These are phyloP conservation scores for Penicillium sp. DNA, from an alignment of 2,329 filamentous ascomycete genomes.

Conservation along the genomic window DNA sequence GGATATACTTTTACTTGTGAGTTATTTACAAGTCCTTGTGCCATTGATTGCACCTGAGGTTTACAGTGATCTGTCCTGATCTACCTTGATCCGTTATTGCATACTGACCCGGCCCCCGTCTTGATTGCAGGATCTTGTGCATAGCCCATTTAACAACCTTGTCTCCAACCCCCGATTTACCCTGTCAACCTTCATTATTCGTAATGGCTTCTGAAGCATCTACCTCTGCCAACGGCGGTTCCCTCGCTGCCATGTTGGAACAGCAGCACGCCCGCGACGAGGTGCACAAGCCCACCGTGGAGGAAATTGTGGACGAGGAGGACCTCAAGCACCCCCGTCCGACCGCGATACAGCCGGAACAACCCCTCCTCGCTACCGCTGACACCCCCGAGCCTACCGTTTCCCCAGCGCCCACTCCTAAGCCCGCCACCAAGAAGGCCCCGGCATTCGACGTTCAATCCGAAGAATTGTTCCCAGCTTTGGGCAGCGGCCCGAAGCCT, in stretches of 20 bases:
- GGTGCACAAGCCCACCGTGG: constrained; percentile 65
- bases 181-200: constrained; percentile 3
- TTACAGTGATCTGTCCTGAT: not conserved
- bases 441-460: constrained; percentile 74
- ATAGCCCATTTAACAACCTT: constrained; percentile 5
- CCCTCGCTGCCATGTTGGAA: constrained; percentile 54
- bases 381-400: constrained; percentile 19
- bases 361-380: constrained; percentile 10
- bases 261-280: constrained; percentile 54
- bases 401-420: constrained; percentile 36
- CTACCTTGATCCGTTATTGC: not conserved
- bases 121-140: constrained; percentile 19
- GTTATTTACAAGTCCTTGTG: not conserved
- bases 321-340: constrained; percentile 59
- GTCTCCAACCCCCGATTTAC: constrained; percentile 5
- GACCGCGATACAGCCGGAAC: constrained; percentile 36
- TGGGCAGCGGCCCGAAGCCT: constrained; percentile 69
- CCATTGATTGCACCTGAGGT: not conserved
- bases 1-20: constrained; percentile 6
- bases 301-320: constrained; percentile 80
- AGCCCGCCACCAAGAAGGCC: constrained; percentile 41
- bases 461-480: constrained; percentile 89
- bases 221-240: constrained; percentile 38
- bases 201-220: constrained; percentile 37
- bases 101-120: constrained; percentile 17